Base-by-base conservation (phyloP, 2,329 filamentous ascomycete genomes). In the Nigrospora oryzae region DNA sequence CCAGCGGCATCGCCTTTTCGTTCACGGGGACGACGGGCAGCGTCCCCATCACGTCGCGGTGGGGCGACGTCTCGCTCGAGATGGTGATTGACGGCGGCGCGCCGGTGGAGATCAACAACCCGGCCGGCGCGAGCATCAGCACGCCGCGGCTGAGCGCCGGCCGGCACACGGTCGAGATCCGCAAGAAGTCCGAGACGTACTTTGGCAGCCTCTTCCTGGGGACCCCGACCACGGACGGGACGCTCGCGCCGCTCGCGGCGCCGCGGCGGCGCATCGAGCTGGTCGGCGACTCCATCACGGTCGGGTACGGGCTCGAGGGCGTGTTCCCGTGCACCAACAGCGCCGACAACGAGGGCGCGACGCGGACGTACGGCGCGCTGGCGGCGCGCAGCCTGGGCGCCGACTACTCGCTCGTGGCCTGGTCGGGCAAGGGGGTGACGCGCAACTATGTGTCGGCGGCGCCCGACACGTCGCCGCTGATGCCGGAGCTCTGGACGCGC, bases 281-380 rank as follows among this genome's bases (percentile, higher is more conserved):
- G 38, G 66, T 71, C 28, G 68, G 68, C 10, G 68, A 71, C 53
- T 70, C 66, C 19, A 70, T 70, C 49, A 65, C 58, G 2, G 67
- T 68, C 4, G 68, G 66, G 4, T 70, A 71, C 47, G 68, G 68
- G 2, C 59, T 69, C 13, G 66, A 68, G 44, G 68, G 65, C 36
- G 53, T 54, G 5, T 49, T 59, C 15, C 67, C 67, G 11, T 71
- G 68, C 50, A 55, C 55, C 3, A 64, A 70, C 54, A 59, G 56
- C 2, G 65, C 68, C 3, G 54, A 55, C 5, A 45, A 68, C 3
- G 62, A 69, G 47, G 56, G 69, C 48, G 66, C 64, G 35, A 59
- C 63, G 13, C 60, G 61, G 45, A 69, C 67, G 5, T 71, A 70
- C 43, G 66, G 63, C n/a, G 67, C 62, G 1, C 56, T 70, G 1